Base-by-base conservation (phyloP, 2,329 filamentous ascomycete species). In the Purpureocillium lavendulum region DNA sequence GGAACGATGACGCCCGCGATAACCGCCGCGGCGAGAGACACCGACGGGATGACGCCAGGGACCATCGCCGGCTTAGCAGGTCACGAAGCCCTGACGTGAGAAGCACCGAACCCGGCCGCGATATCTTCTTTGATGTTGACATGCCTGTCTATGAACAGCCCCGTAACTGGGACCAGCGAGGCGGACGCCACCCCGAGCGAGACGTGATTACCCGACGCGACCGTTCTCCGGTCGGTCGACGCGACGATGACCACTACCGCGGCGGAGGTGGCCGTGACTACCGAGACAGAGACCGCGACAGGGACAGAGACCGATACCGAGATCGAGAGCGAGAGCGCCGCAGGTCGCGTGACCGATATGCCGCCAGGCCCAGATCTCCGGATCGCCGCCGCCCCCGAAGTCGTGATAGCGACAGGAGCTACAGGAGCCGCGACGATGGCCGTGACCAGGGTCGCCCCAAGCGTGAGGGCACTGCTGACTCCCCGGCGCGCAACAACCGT, bases 391-490 rank as follows among this genome's bases (percentile, higher is more conserved):
- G 80, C 36, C 72, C 75, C 34, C 67, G 70, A 50, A 73, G 81
- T 60, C 77, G 82, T 52, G 84, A 87, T 38, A 71, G 57, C 44
- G 66, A 70, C 40, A 61, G 80, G 58, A 80, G 85, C 52, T 69
- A 77, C 53, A 80, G 80, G 53, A 81, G 80, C 67, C 80, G 81
- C 73, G 84, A 87, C 62, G 82, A 81, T 55, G 86, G 80, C 59
- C 76, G 75, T 60, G 82, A 86, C 55, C 75, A 74, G 58, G 68
- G 64, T 55, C 73, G 71, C 58, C 73, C 70, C 51, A 77, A 76
- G 57, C 77, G 76, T 60, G 84, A 83, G 60, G 77, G 73, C 61
- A 84, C 83, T 62, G 73, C 77, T 72, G 83, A 87, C 65, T 80
- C 81, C 52, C 75, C 73, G 61, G 61, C 73, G 55, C 78, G 80